A percentile compares a stretch with the other conserved stretches of the same genome.
These are phyloP conservation scores for Singerocomus rubriflavus DNA, from an alignment of 1,284 basidiomycete species.

Conservation along the genomic window DNA sequence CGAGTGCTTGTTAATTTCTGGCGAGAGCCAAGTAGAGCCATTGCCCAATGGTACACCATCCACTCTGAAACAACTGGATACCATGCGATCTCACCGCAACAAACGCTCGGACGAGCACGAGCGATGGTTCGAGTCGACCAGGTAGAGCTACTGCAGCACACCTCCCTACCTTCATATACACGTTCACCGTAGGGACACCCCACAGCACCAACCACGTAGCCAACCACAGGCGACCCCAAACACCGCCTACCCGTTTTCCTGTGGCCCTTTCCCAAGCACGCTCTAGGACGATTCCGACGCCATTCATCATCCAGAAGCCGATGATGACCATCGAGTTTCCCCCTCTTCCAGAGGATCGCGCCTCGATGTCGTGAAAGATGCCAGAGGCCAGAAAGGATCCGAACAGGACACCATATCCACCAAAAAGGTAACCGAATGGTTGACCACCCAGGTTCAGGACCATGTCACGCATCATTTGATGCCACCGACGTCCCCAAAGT, in stretches of 20 bases:
- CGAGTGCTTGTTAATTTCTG: too few species aligned
- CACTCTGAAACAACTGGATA: too few species aligned
- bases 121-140: constrained; percentile 16
- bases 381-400: constrained; percentile 58
- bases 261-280: constrained; percentile 39
- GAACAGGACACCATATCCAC: constrained; percentile 45
- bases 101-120: neutral
- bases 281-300: constrained; percentile 52
- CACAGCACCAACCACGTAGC: constrained; percentile 44
- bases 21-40: too few species aligned
- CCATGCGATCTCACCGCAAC: too few species aligned
- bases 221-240: constrained; percentile 49
- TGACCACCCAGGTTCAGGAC: constrained; percentile 34
- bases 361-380: constrained; percentile 50
- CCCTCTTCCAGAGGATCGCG: constrained; percentile 55
- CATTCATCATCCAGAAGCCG: constrained; percentile 56
- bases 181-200: constrained; percentile 46
- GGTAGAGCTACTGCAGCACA: constrained; percentile 8
- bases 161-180: constrained; percentile 45
- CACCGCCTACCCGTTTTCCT: constrained; percentile 42
- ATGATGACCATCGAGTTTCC: constrained; percentile 40
- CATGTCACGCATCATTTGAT: constrained; percentile 39
- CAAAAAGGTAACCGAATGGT: constrained; percentile 36
- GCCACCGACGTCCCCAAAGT: constrained; percentile 47
- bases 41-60: too few species aligned